Percentiles rank a stretch among this genome's conserved stretches.
Evolutionary conservation across 2,329 filamentous ascomycete genomes (phyloP).

Genomic region (Xylariaceae sp.): DNA sequence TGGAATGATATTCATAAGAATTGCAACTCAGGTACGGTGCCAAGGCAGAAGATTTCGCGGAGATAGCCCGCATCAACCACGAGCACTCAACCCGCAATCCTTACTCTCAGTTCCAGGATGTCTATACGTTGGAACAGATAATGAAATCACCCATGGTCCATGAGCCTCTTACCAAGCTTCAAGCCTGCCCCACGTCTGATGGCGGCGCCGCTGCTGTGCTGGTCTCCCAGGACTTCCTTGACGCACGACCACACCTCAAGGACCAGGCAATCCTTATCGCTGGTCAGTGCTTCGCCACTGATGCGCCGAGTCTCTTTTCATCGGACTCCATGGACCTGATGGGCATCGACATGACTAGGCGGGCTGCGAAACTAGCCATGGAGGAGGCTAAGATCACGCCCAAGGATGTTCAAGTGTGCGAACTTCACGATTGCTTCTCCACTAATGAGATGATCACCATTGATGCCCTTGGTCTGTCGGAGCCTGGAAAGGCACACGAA

Average conservation of each 20-base stretch:
- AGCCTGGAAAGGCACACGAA: conserved; percentile 82
- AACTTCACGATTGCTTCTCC: conserved; percentile 95
- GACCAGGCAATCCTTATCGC: conserved; percentile 82
- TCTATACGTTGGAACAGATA: conserved; percentile 83
- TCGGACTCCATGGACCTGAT: conserved; percentile 79
- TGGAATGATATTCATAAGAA: conserved; percentile 16
- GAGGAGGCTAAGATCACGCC: conserved; percentile 66
- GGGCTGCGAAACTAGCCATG: conserved; percentile 65
- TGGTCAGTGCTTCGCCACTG: conserved; percentile 82
- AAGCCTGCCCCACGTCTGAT: conserved; percentile 95
- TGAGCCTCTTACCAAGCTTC: conserved; percentile 89
- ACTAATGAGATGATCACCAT: conserved; percentile 90
- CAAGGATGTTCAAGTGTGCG: conserved; percentile 72
- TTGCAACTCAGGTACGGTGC: conserved; percentile 65
- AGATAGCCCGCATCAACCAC: conserved; percentile 91
- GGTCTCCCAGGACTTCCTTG: conserved; percentile 83
- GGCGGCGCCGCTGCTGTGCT: conserved; percentile 84
- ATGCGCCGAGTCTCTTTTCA: conserved; percentile 73
- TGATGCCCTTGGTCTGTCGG: conserved; percentile 75
- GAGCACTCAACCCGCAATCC: conserved; percentile 87
- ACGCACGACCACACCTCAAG: conserved; percentile 74
- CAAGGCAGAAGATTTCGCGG: conserved; percentile 78
- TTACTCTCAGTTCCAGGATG: conserved; percentile 94
- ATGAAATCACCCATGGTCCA: conserved; percentile 71
- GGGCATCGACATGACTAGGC: conserved; percentile 77